Evolutionary conservation across 768 basidiomycete species (phyloP), one percentile per base, ranked within the genome.

Genomic region (Boletus reticuloceps): DNA sequence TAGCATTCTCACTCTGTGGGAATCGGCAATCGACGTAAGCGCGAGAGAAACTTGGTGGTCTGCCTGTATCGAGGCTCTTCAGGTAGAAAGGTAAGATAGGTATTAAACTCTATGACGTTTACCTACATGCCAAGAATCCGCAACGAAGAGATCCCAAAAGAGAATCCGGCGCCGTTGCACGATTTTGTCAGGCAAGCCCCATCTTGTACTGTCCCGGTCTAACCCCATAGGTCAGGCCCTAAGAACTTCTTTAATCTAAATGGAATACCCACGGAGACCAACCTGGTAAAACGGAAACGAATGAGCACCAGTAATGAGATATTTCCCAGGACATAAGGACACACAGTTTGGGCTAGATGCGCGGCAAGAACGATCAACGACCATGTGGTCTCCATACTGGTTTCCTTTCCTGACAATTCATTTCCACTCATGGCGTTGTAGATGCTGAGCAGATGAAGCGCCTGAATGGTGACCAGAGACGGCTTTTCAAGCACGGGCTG

Each of bases 101-200:
- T 20, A 50, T 51, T 46, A 49, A 47, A 25, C 37, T 6, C 31
- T 25, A 38, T 7, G 43, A 48, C n/a, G 17, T 46, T 34, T 41
- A 47, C 78, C 36, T 58, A 87, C 87, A 72, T 81, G 75, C 84
- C 85, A 90, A 5, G 79, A 74, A 60, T 91, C 89, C 0, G 84
- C 82, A 19, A 85, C 76, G 59, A 88, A 90, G 11, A 89, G 74
- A 64, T 90, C 86, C 89, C 89, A 91, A 71, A 91, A 90, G 11
- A 89, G 71, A 32, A 84, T 73, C 4, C 88, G 79, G 10, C 89
- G 78, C 29, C 87, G 73, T 57, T 86, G 79, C 0, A 89, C 83
- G 60, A 83, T 79, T 64, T 82, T 82, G 2, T 79, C 71, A 6
- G 81, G 74, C n/a, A 90, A 69, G 2, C 75, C 79, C 86, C 86